These are phyloP conservation scores for Aspergillus sclerotioniger DNA, from an alignment of 495 filamentous ascomycete genomes.

Conservation along the genomic window DNA sequence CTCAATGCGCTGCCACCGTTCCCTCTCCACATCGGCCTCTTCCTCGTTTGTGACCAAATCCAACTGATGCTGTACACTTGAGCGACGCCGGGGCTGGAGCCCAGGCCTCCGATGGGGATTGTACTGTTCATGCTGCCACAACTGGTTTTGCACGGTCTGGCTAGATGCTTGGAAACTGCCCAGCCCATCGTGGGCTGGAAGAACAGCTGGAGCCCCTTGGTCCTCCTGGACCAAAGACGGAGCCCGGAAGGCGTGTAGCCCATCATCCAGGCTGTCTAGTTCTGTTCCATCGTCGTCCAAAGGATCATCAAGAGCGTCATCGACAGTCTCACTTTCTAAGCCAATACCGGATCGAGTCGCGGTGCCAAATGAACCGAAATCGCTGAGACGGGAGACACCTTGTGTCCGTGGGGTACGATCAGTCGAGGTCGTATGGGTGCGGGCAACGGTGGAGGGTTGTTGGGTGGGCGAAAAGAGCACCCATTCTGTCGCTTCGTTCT, in stretches of 20 bases:
- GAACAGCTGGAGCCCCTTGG: constrained; percentile 57
- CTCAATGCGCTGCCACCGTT: constrained; percentile 80
- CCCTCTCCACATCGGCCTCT: constrained; percentile 52
- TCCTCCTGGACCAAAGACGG: constrained; percentile 57
- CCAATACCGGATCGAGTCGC: constrained; percentile 49
- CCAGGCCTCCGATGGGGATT: constrained; percentile 60
- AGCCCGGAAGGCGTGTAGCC: constrained; percentile 78
- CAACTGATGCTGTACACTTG: constrained; percentile 61
- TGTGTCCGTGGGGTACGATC: constrained; percentile 68
- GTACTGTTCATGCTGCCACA: constrained; percentile 82
- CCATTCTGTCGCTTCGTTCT: constrained; percentile 86
- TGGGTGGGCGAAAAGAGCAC: constrained; percentile 82
- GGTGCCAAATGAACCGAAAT: constrained; percentile 80
- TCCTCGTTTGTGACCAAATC: constrained; percentile 65
- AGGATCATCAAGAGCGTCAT: constrained; percentile 49
- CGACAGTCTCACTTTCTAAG: constrained; percentile 49
- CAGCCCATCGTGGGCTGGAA: constrained; percentile 89
- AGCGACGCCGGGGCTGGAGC: constrained; percentile 42
- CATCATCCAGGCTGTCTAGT: constrained; percentile 87
- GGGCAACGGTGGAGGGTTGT: constrained; percentile 54
- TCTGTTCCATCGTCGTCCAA: constrained; percentile 67
- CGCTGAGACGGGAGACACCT: constrained; percentile 73
- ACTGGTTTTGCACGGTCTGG: constrained; percentile 64
- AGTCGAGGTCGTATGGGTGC: constrained; percentile 69
- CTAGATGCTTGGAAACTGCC: constrained; percentile 70